Base-by-base conservation (phyloP, 2,329 filamentous ascomycete species). In the Colletotrichum salicis region DNA sequence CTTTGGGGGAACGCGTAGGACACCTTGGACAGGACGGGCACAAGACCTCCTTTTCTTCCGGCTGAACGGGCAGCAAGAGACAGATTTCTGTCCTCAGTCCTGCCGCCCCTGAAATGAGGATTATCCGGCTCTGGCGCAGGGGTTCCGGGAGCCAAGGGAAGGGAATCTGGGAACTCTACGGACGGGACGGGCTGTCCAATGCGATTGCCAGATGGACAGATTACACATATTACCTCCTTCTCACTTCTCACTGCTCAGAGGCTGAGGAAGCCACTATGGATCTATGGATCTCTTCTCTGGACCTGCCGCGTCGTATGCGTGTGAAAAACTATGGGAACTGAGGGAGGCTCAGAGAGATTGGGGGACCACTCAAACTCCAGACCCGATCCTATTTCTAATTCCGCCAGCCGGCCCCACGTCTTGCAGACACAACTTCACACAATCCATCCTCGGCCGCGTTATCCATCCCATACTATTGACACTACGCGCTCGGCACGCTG, bases 31-130 rank as follows among this genome's bases (percentile, higher is more conserved):
- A 22, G 41, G 41, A 48, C 41, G 41, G 41, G 69, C 70, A 70
- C 65, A 59, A 54, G 70, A 72, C 70, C 70, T 67, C 54, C 60
- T 65, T 59, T 48, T 64, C 51, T 57, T 61, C 15, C 56, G 41
- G 58, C 58, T 48, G 55, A 13, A 64, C 22, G 55, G 19, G 60
- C 22, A 45, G 29, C 31, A 29, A 63, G 57, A 48, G 37, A 63
- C 54, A 68, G 58, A 68, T 57, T 55, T 41, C 58, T 52, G 45
- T 33, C 41, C n/a, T 52, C 31, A 48, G 15, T 62, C 48, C 31
- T 13, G 37, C 27, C 57, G 37, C 57, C 48, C 65, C 70, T 72
- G 54, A 72, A 72, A 72, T 72, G 60, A 72, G 60, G 70, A 72
- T 72, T 69, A 61, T 64, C 70, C 70, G 59, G 56, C 29, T 59